Evolutionary conservation across 805 yeast genomes (phyloP), one percentile per base, ranked within the genome.

Genomic region (Pichia exigua): DNA sequence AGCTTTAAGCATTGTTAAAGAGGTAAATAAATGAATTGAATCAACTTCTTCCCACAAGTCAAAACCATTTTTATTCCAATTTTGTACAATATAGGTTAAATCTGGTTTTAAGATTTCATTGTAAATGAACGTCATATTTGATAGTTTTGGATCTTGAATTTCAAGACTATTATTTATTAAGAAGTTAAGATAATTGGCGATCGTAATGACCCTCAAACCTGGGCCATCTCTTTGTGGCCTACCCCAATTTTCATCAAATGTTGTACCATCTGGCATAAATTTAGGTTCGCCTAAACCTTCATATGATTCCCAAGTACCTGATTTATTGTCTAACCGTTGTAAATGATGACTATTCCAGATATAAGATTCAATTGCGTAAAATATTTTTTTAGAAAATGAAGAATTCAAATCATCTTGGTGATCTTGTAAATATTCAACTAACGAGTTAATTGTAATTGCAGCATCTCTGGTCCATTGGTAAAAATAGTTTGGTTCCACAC

Each of bases 181-280:
- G 3, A 75, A 58, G 22, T 70, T 67, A 53, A 87, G 58, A 62
- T 79, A 87, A 54, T 76, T 76, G 40, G 78, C 65, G 22, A 83
- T 73, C 1, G 96, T 76, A 51, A 84, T 75, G 12, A 82, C 75
- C 59, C 97, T 75, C 52, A 92, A 73, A 1, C 95, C 91, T 0
- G 98, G 97, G 0, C 98, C 98, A 65, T 92, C 98, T 54, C 89
- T 77, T 68, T 92, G 98, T 1, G 98, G 98, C 59, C 98, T 74
- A 2, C 98, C 98, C 98, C 98, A 92, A 38, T 71, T 65, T 2
- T 71, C 82, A 7, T 66, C 65, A 60, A 85, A 92, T 1, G 86
- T 73, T 0, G 79, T 60, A 24, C 85, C 83, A 63, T 88, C 78
- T 4, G 82, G 79, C 64, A 75, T 65, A 63, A 85, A 92, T 65